These are phyloP conservation scores for Ganoderma leucocontextum DNA, from an alignment of 1,284 basidiomycete species.

Conservation along the genomic window DNA sequence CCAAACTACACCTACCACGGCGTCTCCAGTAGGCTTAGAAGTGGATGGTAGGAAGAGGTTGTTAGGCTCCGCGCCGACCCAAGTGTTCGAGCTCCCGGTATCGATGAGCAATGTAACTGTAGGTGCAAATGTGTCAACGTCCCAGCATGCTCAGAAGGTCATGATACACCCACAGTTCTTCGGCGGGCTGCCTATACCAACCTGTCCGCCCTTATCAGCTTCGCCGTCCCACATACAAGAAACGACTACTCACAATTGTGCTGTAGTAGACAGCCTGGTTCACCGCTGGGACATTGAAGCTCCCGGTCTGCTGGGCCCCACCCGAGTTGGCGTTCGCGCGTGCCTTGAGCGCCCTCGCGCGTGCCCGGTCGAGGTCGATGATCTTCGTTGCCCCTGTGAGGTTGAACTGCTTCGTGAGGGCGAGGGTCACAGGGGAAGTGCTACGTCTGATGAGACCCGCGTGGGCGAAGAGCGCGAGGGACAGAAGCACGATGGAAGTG, in stretches of 20 bases:
- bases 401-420: constrained; percentile 35
- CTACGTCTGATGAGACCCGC: constrained; percentile 24
- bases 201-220: constrained; percentile 18
- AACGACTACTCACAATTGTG: constrained; percentile 29
- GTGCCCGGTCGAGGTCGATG: constrained; percentile 34
- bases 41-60: constrained; percentile 50
- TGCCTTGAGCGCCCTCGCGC: constrained; percentile 30
- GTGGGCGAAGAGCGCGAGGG: background rate
- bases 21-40: constrained; percentile 36
- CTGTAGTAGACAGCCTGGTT: constrained; percentile 37
- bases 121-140: background rate
- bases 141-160: background rate
- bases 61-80: constrained; percentile 56
- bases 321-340: constrained; percentile 3
- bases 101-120: constrained; percentile 33
- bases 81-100: constrained; percentile 59
- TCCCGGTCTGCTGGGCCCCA: constrained; percentile 6
- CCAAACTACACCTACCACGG: constrained; percentile 21
- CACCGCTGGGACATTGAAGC: constrained; percentile 27
- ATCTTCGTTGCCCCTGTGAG: constrained; percentile 29
- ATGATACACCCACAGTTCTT: constrained; percentile 29
- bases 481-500: constrained; percentile 3
- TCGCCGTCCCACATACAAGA: background rate
- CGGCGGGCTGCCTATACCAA: constrained; percentile 34
- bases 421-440: constrained; percentile 31